These are phyloP conservation scores for Xylaria acuta DNA, from an alignment of 495 filamentous ascomycete species.

Conservation along the genomic window DNA sequence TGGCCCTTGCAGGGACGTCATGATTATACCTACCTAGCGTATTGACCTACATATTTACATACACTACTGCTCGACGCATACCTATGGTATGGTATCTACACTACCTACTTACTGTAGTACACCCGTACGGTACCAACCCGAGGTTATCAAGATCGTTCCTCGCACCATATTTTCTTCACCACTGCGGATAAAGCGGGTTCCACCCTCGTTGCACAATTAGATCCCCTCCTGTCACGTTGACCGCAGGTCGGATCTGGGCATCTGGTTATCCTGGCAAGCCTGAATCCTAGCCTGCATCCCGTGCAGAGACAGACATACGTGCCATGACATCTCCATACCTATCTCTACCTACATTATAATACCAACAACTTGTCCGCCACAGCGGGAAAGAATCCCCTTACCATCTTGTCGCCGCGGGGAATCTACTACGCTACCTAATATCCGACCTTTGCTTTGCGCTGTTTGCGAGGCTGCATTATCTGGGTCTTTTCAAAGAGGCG, in stretches of 20 bases:
- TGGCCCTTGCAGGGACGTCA: background rate
- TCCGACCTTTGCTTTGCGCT: background rate
- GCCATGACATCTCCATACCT: conserved; percentile 2
- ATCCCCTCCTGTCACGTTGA: background rate
- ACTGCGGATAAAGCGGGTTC: conserved; percentile 18
- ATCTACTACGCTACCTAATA: background rate
- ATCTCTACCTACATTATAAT: conserved; percentile 6
- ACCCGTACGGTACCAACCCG: background rate
- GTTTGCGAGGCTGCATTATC: background rate
- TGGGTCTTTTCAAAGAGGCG: background rate
- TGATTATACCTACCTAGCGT: background rate
- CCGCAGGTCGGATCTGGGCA: background rate
- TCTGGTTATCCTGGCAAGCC: conserved; percentile 9
- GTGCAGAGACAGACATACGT: background rate
- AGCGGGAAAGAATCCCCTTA: background rate
- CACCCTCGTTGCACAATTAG: conserved; percentile 14
- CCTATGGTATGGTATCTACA: background rate
- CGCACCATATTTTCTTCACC: background rate
- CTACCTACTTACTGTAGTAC: conserved; percentile 2
- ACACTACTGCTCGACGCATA: background rate
- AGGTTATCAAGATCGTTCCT: background rate
- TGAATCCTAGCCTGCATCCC: conserved; percentile 1
- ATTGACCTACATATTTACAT: background rate
- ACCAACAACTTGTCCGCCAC: background rate
- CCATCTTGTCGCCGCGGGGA: conserved; percentile 11